Conservation (phyloP, 2,329 filamentous ascomycete genomes). For the Fusarium heterosporum region DNA sequence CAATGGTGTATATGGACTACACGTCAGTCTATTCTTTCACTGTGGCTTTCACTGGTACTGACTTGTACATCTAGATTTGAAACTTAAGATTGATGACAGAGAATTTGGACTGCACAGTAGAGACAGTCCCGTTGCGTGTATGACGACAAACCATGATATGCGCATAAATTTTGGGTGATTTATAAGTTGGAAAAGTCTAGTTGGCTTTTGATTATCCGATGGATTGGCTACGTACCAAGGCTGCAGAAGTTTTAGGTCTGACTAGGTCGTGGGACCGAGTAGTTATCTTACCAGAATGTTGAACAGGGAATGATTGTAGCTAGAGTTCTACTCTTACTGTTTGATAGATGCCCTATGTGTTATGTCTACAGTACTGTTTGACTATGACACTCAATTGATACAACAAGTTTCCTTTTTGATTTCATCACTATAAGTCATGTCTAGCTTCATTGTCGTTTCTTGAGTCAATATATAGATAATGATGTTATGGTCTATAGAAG, state of each 20-base stretch:
- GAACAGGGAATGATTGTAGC: background rate
- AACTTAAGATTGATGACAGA: slow-evolving; percentile 10
- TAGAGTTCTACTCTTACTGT: too few relatives aligned
- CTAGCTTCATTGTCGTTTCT: background rate
- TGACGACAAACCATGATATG: slow-evolving; percentile 8
- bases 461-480: background rate
- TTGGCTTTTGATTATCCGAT: background rate
- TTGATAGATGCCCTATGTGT: background rate
- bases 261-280: background rate
- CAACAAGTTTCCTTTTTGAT: background rate
- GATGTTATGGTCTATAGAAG: too few relatives aligned
- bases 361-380: background rate
- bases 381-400: background rate
- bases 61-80: slow-evolving; percentile 2
- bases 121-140: slow-evolving; percentile 24
- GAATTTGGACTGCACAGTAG: slow-evolving; percentile 29
- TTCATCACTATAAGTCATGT: background rate
- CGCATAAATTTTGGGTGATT: background rate
- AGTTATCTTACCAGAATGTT: background rate
- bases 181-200: background rate
- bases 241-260: background rate
- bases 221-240: background rate
- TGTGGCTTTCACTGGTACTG: background rate
- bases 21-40: slow-evolving; percentile 5
- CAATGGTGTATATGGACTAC: slow-evolving; percentile 14